phyloP scores from a whole-genome alignment of 2,329 filamentous ascomycete species.

The Ascochyta viciae-villosae region DNA sequence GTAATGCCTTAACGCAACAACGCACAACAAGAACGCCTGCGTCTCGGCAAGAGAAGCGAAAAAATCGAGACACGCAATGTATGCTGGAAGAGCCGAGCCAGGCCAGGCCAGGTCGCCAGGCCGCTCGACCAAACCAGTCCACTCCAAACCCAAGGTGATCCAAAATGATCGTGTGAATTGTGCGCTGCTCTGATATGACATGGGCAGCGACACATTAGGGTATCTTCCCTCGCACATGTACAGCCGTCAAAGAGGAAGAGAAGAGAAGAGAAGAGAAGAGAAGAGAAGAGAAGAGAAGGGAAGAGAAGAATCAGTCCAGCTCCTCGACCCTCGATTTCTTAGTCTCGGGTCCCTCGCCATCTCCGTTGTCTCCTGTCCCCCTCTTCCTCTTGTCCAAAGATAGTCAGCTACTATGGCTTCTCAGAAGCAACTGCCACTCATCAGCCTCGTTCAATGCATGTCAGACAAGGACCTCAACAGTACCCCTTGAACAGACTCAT shows the following conservation, averaged over 20 bases:
- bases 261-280: too few relatives aligned
- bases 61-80: too few relatives aligned
- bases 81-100: too few relatives aligned
- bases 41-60: too few relatives aligned
- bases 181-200: neutral
- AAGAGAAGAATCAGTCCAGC: neutral
- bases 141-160: neutral
- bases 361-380: neutral
- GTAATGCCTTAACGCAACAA: too few relatives aligned
- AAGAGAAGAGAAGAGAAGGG: constrained; percentile 1
- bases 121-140: neutral
- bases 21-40: too few relatives aligned
- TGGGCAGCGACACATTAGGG: neutral
- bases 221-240: neutral
- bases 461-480: constrained; percentile 24
- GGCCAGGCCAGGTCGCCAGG: too few relatives aligned
- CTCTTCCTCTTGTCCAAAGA: constrained; percentile 22
- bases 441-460: constrained; percentile 12
- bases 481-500: constrained; percentile 68
- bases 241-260: too few relatives aligned
- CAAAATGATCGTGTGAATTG: neutral
- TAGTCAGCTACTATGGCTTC: constrained; percentile 23
- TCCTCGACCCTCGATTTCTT: constrained; percentile 10
- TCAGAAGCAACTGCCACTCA: constrained; percentile 17
- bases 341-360: constrained; percentile 4